phyloP scores from a whole-genome alignment of 1,139 yeast species.

The Komagataea norvegica region DNA sequence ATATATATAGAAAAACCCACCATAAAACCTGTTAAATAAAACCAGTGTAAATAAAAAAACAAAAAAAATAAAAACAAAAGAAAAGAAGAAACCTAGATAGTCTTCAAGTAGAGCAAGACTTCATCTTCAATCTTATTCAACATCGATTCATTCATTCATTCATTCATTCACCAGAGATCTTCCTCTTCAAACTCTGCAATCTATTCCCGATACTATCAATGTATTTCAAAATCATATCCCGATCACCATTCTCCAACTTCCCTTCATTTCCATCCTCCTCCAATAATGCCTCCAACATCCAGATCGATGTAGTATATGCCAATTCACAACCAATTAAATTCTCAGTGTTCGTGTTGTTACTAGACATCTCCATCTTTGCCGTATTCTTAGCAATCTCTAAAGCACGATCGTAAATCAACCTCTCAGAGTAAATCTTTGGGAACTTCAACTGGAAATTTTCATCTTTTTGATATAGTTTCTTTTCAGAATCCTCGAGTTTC shows the following conservation, averaged over 20 bases:
- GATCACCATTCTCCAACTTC: conserved; percentile 63
- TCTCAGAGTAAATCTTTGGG: conserved; percentile 59
- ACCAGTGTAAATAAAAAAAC: no score
- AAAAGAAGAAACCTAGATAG: no score
- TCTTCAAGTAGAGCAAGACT: no score
- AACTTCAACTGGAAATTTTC: conserved; percentile 10
- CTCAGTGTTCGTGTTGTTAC: conserved; percentile 34
- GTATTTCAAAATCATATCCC: conserved; percentile 69
- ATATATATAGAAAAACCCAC: no score
- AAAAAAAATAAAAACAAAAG: no score
- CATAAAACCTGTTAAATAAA: no score
- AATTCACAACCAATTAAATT: conserved; percentile 73
- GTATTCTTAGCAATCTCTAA: conserved; percentile 89
- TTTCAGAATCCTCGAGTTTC: conserved; percentile 48
- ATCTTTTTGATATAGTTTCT: conserved; percentile 20
- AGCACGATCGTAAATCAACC: conserved; percentile 85
- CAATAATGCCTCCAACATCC: conserved; percentile 89
- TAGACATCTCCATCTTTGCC: conserved; percentile 78
- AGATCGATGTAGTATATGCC: conserved; percentile 84
- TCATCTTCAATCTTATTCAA: neutral
- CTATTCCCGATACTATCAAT: conserved; percentile 71
- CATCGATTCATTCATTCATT: neutral
- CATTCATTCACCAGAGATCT: conserved; percentile 13
- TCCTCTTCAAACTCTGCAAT: conserved; percentile 46
- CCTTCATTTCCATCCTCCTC: conserved; percentile 45